phyloP scores from a whole-genome alignment of 257 asterid species.

The Anisodus acutangulus region DNA sequence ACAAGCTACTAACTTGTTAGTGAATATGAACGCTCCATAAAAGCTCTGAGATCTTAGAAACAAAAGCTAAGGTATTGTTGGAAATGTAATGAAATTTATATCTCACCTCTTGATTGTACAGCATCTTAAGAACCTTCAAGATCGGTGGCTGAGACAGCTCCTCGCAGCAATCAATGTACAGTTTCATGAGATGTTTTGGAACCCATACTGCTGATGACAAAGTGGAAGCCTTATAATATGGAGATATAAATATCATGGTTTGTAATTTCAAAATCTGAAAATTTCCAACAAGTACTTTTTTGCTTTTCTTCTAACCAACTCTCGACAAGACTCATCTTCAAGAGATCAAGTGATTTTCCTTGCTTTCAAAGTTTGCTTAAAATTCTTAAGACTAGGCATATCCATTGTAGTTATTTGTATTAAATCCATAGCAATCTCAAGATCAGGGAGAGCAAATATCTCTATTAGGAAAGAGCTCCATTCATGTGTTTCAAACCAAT shows the following conservation, averaged over 20 bases:
- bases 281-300: not conserved
- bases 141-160: conserved; percentile 67
- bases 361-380: not conserved
- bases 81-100: not conserved
- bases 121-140: conserved; percentile 67
- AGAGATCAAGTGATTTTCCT: not conserved
- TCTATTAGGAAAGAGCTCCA: not conserved
- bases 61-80: conserved; percentile 11
- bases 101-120: conserved; percentile 79
- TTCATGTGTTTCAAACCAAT: conserved; percentile 9
- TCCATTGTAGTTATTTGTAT: conserved; percentile 7
- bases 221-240: conserved; percentile 28
- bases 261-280: not conserved
- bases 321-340: conserved; percentile 6
- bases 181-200: conserved; percentile 75
- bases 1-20: conserved; percentile 2
- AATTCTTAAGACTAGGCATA: not conserved
- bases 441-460: conserved; percentile 10
- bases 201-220: conserved; percentile 66
- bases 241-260: not conserved
- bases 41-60: not conserved
- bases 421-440: conserved; percentile 16
- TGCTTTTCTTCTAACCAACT: not conserved
- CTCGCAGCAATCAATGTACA: conserved; percentile 74
- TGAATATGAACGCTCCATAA: conserved; percentile 21